phyloP scores from a whole-genome alignment of 208 protist genomes.

The Kentomonas sorsogonicus region DNA sequence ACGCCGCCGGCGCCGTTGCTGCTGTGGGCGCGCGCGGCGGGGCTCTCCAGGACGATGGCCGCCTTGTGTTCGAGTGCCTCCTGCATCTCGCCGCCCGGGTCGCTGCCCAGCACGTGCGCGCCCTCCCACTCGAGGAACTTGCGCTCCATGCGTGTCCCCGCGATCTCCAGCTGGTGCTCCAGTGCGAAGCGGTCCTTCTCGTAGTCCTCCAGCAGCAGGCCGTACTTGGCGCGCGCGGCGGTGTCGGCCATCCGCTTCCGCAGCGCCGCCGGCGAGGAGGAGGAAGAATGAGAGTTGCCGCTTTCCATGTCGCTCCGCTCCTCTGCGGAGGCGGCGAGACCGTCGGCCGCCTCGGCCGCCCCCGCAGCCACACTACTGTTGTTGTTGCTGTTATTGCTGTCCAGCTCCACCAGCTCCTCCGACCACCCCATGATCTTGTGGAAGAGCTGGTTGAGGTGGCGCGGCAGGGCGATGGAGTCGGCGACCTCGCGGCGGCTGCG shows the following conservation, averaged over 20 bases:
- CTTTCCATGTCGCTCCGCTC: background rate
- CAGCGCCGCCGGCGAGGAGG: slow-evolving; percentile 21
- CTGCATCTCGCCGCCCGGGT: slow-evolving; percentile 49
- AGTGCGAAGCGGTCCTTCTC: slow-evolving; percentile 88
- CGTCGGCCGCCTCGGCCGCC: slow-evolving; percentile 10
- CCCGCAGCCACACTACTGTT: slow-evolving; percentile 1
- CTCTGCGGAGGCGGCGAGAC: background rate
- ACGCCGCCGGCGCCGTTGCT: too few relatives aligned
- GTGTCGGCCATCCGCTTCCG: slow-evolving; percentile 57
- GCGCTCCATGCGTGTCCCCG: slow-evolving; percentile 69
- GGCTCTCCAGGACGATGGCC: slow-evolving; percentile 73
- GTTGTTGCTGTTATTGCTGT: slow-evolving; percentile 16
- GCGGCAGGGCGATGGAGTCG: slow-evolving; percentile 73
- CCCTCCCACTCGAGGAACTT: slow-evolving; percentile 89
- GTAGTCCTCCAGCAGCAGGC: slow-evolving; percentile 75
- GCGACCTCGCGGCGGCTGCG: slow-evolving; percentile 49
- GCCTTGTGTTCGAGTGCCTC: slow-evolving; percentile 62
- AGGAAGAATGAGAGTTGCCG: background rate
- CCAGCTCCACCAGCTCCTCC: slow-evolving; percentile 73
- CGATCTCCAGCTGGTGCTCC: slow-evolving; percentile 73
- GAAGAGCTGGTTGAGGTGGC: slow-evolving; percentile 86
- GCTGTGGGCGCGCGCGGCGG: slow-evolving; percentile 43
- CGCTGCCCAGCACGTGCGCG: slow-evolving; percentile 77
- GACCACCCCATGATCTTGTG: slow-evolving; percentile 92
- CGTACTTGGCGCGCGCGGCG: slow-evolving; percentile 82